Base-by-base conservation (phyloP, 78 protist species). In the Dictyostelium firmibasis region DNA sequence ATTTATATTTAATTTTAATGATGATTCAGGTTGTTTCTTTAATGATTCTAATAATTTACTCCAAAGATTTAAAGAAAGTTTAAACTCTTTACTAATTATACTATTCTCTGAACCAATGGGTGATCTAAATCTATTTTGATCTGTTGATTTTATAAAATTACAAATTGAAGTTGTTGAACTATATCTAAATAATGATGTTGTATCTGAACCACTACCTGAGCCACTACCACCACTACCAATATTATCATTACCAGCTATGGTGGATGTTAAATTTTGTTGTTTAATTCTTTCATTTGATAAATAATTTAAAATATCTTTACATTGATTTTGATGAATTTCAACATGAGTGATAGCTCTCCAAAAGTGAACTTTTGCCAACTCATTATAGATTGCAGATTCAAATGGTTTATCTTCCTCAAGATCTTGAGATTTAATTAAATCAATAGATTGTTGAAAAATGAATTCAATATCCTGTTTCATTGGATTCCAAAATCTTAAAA, bases 281-380 rank as follows among this genome's bases (percentile, higher is more conserved):
- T 23, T 67, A 13, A 43, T 78, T 78, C 70, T 81, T 47, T 81
- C 83, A 43, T 41, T 41, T 23, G 50, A 23, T 43, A 43, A 25
- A 82, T 31, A 57, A 3, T 57, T 60, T 14, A 33, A 23, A 13
- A 82, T 82, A 82, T 82, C 86, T 82, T 82, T 82, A 69, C 62
- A 89, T 72, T 89, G 62, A 50, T 53, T 75, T 27, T 89, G 94
- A 29, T 89, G 64, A 10, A 74, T 14, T 31, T 89, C 94, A 6
- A 89, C 60, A 38, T 13, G 53, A 2, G 79, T 81, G 35, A 89
- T 81, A 9, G 94, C 86, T 69, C 43, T 67, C 94, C 94, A 89
- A 31, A 81, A 89, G 23, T 78, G 47, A 23, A 60, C 38, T 47
- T 89, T 89, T 13, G 94, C 94, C 86, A 89, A 31, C 27, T 89